Base-by-base conservation (phyloP, 352 stramenopile species). In the Pythium coloratum region DNA sequence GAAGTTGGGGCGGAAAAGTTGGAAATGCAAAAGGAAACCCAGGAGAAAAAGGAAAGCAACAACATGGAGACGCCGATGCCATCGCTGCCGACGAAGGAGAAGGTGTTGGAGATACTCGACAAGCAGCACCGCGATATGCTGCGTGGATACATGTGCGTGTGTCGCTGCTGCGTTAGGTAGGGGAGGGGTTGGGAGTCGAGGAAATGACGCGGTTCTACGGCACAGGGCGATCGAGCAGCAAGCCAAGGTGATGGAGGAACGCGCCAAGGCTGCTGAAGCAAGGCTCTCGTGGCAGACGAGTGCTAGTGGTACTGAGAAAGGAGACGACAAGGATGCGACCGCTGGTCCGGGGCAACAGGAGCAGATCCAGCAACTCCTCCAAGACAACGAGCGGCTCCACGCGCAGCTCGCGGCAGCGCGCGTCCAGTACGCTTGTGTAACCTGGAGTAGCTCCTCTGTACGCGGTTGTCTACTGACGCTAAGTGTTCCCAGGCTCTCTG, bases 331-430 rank as follows among this genome's bases (percentile, higher is more conserved):
- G 6, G 12, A 44, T 3, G 7, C 36, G 36, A 12, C 7, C 3
- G 36, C 36, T 16, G 36, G 10, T 16, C 2, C 18, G 8, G 40
- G 40, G 16, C 40, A 49, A 49, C 13, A 16, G 3, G 40, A 49
- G 40, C 14, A 49, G 40, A 49, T 49, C 40, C 59, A 66, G 26
- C 59, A 68, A 44, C 59, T 76, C 10, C 50, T 67, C 12, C 57
- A 71, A 24, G 56, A 78, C 47, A 78, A 78, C 61, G 74, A 75
- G 50, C 64, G 59, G 5, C 62, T 81, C 2, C 56, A 75, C 30
- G 62, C 67, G 2, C 49, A 75, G 32, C 57, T 75, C 0, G 51
- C 63, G 14, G 38, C 28, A 1, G 14, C 58, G 5, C 62, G 64
- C 16, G 60, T 69, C 4, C 64, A 78, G 74, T 81, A 30, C 57